Percentiles rank a stretch among this genome's conserved stretches.
Conservation (phyloP, 176 grass and related monocot species). For the Raddia guianensis region DNA sequence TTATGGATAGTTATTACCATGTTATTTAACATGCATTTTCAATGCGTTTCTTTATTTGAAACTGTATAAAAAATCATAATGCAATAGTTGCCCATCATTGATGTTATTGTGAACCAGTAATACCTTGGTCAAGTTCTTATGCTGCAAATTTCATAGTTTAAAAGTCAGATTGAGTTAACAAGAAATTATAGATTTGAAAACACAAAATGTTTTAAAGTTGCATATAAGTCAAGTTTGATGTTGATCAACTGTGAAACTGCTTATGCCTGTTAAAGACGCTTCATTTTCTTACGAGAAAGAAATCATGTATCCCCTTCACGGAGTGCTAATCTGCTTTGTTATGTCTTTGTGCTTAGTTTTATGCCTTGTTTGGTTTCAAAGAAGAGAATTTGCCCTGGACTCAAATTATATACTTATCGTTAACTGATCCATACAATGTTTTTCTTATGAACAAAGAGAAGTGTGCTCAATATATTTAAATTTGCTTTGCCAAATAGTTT, state of each 20-base stretch:
- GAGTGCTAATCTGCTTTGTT: conserved; percentile 2
- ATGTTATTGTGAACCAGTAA: conserved; percentile 10
- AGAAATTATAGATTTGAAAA: neutral
- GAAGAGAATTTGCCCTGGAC: neutral
- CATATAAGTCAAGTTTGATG: neutral
- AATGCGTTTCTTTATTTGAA: neutral
- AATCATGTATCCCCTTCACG: neutral
- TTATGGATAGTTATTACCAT: conserved; percentile 12
- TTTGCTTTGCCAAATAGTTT: neutral
- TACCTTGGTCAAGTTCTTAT: neutral
- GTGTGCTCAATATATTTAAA: neutral
- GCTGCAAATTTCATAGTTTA: neutral
- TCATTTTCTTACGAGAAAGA: conserved; percentile 26
- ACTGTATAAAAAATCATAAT: neutral
- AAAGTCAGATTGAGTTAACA: conserved; percentile 31
- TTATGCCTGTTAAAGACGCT: neutral
- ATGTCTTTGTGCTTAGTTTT: neutral
- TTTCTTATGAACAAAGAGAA: neutral
- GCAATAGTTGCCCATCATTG: neutral
- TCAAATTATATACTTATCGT: conserved; percentile 2
- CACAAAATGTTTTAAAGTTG: conserved; percentile 1
- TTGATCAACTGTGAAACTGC: conserved; percentile 1
- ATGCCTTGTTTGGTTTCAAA: neutral
- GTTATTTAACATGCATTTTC: neutral
- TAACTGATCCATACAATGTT: conserved; percentile 17